Evolutionary conservation across 208 protist genomes (phyloP), one percentile per base, ranked within the genome.

Genomic region (Endotrypanum monterogeii): DNA sequence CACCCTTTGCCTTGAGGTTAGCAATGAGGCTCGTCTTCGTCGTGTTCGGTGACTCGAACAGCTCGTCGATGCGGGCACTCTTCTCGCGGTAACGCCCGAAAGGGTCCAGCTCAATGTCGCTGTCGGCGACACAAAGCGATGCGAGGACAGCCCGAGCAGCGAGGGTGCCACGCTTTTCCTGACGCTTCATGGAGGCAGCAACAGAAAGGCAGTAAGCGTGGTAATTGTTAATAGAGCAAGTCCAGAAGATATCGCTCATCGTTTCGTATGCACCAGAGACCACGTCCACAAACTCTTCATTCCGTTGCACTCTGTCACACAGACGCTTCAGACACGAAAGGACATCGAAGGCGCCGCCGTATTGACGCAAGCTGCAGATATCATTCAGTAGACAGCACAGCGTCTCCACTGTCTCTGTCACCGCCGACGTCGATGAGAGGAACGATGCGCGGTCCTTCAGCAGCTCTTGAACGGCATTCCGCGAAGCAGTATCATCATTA

Each of bases 231-330:
- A 87, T 80, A 32, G 69, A 71, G 76, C 87, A 94, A 39, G 78
- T 82, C 89, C 83, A 93, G 75, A 96, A 93, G 41, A 89, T 78
- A 23, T 82, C 77, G 50, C 84, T 86, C 82, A 94, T 91, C 28
- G 78, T 78, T 76, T 85, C 73, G 76, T 94, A 90, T 25, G 89
- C 84, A 1, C 79, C 65, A 7, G 74, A 67, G 18, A 80, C 76
- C 35, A 83, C 66, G 32, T 83, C 70, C 25, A 69, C 72, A 39
- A 76, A 52, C n/a, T 74, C 71, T 35, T 75, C 72, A 39, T 67
- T 72, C 52, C 67, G 62, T 46, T 89, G 55, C 51, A 86, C 70
- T 68, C 84, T 83, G 51, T 90, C 82, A 61, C 77, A 83, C n/a
- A 95, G 67, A n/a, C 76, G 76, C 68, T 91, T 89, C 25, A 95